A percentile compares a stretch with the other conserved stretches of the same genome.
Conservation (phyloP, 495 filamentous ascomycete genomes). For the Penicillium soppii region DNA sequence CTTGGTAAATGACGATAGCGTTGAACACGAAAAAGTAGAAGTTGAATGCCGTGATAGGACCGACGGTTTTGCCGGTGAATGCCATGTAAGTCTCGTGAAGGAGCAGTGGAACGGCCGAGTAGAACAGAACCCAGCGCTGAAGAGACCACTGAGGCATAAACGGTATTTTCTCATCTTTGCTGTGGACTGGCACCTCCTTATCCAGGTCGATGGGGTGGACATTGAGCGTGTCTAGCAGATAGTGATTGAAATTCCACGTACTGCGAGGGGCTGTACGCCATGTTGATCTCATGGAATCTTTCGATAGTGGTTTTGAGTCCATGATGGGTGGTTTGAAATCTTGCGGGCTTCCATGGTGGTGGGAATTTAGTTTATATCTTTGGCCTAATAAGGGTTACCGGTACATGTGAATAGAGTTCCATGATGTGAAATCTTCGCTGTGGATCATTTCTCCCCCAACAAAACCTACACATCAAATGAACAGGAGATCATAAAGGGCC, state of each 20-base stretch:
- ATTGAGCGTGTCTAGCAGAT: slow-evolving; percentile 33
- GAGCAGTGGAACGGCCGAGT: slow-evolving; percentile 34
- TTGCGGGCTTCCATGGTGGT: background rate
- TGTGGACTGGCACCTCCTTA: slow-evolving; percentile 36
- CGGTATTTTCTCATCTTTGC: slow-evolving; percentile 38
- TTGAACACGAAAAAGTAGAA: slow-evolving; percentile 39
- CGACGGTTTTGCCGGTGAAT: slow-evolving; percentile 29
- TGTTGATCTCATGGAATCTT: slow-evolving; percentile 46
- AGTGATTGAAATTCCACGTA: slow-evolving; percentile 37
- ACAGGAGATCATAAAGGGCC: background rate
- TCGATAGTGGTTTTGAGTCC: slow-evolving; percentile 29
- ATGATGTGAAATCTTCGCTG: slow-evolving; percentile 4
- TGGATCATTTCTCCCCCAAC: slow-evolving; percentile 23
- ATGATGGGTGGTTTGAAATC: slow-evolving; percentile 11
- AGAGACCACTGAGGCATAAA: slow-evolving; percentile 40
- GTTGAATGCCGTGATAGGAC: slow-evolving; percentile 33
- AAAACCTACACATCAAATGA: slow-evolving; percentile 14
- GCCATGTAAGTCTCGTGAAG: slow-evolving; percentile 34
- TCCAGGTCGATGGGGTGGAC: slow-evolving; percentile 33
- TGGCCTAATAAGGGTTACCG: background rate
- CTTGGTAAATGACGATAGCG: slow-evolving; percentile 36
- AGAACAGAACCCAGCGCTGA: slow-evolving; percentile 39
- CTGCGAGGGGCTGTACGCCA: slow-evolving; percentile 35
- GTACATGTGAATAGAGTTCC: slow-evolving; percentile 18
- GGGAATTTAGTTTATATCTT: slow-evolving; percentile 19